Evolutionary conservation across 2,329 filamentous ascomycete genomes (phyloP).

Genomic region (Pseudogymnoascus sp.): DNA sequence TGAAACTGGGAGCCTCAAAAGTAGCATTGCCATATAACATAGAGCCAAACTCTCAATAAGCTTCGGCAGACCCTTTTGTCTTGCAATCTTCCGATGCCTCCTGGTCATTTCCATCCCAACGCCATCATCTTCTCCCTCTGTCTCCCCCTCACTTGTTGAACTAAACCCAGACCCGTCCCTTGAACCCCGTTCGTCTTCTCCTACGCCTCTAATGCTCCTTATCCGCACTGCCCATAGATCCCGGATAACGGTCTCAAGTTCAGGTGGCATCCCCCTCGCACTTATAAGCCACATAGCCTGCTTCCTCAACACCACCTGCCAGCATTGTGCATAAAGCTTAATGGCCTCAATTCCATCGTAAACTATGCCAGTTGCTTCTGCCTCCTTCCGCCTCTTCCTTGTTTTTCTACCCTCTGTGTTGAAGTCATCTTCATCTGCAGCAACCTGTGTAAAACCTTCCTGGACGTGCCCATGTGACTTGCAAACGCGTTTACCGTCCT

Average conservation of each 20-base stretch:
- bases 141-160: slow-evolving; percentile 14
- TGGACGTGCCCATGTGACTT: slow-evolving; percentile 53
- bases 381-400: slow-evolving; percentile 51
- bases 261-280: slow-evolving; percentile 53
- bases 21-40: slow-evolving; percentile 69
- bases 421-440: slow-evolving; percentile 61
- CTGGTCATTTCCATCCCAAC: slow-evolving; percentile 25
- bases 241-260: slow-evolving; percentile 70
- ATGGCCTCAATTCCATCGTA: slow-evolving; percentile 60
- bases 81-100: slow-evolving; percentile 14
- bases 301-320: slow-evolving; percentile 77
- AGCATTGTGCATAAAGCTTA: slow-evolving; percentile 71
- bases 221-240: slow-evolving; percentile 70
- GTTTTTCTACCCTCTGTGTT: slow-evolving; percentile 48
- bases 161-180: slow-evolving; percentile 28
- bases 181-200: slow-evolving; percentile 21
- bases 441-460: slow-evolving; percentile 39
- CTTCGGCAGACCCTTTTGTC: slow-evolving; percentile 44
- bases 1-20: slow-evolving; percentile 69
- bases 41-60: slow-evolving; percentile 68
- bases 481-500: slow-evolving; percentile 58
- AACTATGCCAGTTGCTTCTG: slow-evolving; percentile 45
- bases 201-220: slow-evolving; percentile 24
- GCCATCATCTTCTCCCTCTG: slow-evolving; percentile 17
- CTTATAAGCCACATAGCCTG: slow-evolving; percentile 61